Evolutionary conservation across 306 rosid genomes (phyloP).

Genomic region (Hylodesmum podocarpum): DNA sequence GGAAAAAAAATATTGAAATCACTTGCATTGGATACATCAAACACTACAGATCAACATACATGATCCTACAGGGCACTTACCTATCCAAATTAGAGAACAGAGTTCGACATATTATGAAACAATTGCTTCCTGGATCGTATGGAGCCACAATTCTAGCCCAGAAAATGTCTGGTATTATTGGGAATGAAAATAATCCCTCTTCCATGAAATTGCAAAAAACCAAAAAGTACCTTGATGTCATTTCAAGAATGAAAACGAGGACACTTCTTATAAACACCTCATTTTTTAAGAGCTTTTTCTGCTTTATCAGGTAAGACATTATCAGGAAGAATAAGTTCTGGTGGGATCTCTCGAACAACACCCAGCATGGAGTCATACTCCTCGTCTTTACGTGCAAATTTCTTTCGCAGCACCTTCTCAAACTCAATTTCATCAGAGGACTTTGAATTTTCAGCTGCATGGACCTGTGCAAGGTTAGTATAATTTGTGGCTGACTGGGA

Average conservation of each 20-base stretch:
- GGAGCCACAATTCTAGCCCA: conserved; percentile 46
- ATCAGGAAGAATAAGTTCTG: conserved; percentile 81
- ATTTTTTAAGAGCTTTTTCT: conserved; percentile 41
- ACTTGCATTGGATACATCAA: conserved; percentile 42
- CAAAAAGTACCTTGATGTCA: conserved; percentile 42
- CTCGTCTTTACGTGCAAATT: conserved; percentile 76
- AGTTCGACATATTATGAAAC: conserved; percentile 34
- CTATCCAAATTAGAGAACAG: conserved; percentile 37
- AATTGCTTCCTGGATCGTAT: conserved; percentile 28
- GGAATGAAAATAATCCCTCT: conserved; percentile 56
- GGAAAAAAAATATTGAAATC: conserved; percentile 3
- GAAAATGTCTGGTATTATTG: conserved; percentile 64
- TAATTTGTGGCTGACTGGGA: conserved; percentile 83
- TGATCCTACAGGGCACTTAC: conserved; percentile 38
- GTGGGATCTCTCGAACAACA: conserved; percentile 78
- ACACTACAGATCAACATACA: conserved; percentile 34
- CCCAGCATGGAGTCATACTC: conserved; percentile 90
- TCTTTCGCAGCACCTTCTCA: conserved; percentile 88
- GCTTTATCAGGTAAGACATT: conserved; percentile 70
- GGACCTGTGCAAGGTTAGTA: conserved; percentile 87
- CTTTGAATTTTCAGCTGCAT: conserved; percentile 89
- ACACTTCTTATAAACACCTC: conserved; percentile 29
- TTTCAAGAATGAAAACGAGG: conserved; percentile 40
- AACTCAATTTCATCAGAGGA: conserved; percentile 73
- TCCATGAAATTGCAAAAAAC: conserved; percentile 46